These are phyloP conservation scores for Ceratocystis huliohia DNA, from an alignment of 2,329 filamentous ascomycete genomes.

Conservation along the genomic window DNA sequence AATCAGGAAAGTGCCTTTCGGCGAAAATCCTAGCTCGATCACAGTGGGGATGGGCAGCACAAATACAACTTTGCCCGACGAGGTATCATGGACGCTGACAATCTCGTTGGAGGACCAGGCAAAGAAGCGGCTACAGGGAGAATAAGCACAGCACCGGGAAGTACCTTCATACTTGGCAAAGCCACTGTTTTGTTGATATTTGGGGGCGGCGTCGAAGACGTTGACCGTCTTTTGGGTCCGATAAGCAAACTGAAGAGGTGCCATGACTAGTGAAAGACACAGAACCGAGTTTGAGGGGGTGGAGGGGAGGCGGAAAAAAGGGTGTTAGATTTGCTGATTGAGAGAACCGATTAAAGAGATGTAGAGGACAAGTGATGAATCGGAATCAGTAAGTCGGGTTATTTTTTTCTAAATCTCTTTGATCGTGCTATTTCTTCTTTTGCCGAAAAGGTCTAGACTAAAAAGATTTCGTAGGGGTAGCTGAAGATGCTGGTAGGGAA, in stretches of 20 bases:
- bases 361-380: neutral
- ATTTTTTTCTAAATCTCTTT: constrained; percentile 9
- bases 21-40: constrained; percentile 90
- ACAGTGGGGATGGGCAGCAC: constrained; percentile 70
- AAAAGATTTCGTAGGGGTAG: neutral
- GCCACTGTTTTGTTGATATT: constrained; percentile 72
- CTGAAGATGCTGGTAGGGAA: neutral
- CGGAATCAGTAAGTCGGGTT: constrained; percentile 4
- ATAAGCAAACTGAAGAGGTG: constrained; percentile 90
- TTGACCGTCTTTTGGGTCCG: constrained; percentile 95
- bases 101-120: constrained; percentile 83
- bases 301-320: neutral
- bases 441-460: neutral
- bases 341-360: constrained; percentile 2
- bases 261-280: constrained; percentile 93
- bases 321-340: neutral
- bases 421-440: neutral
- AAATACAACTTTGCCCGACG: constrained; percentile 59
- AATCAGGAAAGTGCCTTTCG: constrained; percentile 79
- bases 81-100: constrained; percentile 75
- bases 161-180: constrained; percentile 85
- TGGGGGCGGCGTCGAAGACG: constrained; percentile 78
- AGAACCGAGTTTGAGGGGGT: constrained; percentile 31
- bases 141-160: constrained; percentile 89
- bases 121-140: constrained; percentile 84